Percentiles rank a stretch among this genome's conserved stretches.
These are phyloP conservation scores for Cnidoscolus chayamansa DNA, from an alignment of 441 rosid species.

Conservation along the genomic window DNA sequence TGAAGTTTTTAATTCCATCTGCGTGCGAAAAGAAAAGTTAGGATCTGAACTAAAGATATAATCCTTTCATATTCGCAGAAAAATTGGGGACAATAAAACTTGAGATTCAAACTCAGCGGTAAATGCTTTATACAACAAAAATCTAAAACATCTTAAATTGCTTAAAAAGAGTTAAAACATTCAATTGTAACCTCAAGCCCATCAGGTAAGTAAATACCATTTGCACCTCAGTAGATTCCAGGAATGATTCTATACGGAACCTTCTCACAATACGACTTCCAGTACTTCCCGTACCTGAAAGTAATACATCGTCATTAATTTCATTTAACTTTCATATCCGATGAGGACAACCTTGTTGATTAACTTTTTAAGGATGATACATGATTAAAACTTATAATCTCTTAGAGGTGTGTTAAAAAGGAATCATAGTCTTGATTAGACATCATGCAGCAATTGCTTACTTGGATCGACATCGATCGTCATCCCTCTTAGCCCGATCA, in stretches of 20 bases:
- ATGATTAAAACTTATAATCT: too few relatives aligned
- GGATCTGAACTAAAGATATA: too few relatives aligned
- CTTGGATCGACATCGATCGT: slow-evolving; percentile 89
- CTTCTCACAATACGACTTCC: slow-evolving; percentile 89
- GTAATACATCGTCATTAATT: slow-evolving; percentile 7
- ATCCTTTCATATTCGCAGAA: too few relatives aligned
- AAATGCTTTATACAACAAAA: neutral
- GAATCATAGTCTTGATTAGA: neutral
- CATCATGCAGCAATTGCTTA: slow-evolving; percentile 37
- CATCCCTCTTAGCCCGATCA: slow-evolving; percentile 92
- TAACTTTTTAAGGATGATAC: too few relatives aligned
- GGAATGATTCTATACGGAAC: slow-evolving; percentile 70
- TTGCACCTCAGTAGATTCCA: slow-evolving; percentile 51
- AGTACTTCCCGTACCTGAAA: slow-evolving; percentile 84
- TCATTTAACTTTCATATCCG: neutral
- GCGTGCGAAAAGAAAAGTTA: too few relatives aligned
- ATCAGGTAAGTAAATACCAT: neutral
- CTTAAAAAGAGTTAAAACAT: neutral
- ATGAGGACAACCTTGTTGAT: too few relatives aligned
- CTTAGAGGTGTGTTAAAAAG: neutral
- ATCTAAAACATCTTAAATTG: neutral
- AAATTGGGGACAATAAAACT: too few relatives aligned
- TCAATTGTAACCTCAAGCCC: neutral
- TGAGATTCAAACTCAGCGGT: too few relatives aligned
- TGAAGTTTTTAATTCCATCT: too few relatives aligned